Evolutionary conservation across 805 yeast species (phyloP), one percentile per base, ranked within the genome.

Genomic region (Vanderwaltozyma yarrowii): DNA sequence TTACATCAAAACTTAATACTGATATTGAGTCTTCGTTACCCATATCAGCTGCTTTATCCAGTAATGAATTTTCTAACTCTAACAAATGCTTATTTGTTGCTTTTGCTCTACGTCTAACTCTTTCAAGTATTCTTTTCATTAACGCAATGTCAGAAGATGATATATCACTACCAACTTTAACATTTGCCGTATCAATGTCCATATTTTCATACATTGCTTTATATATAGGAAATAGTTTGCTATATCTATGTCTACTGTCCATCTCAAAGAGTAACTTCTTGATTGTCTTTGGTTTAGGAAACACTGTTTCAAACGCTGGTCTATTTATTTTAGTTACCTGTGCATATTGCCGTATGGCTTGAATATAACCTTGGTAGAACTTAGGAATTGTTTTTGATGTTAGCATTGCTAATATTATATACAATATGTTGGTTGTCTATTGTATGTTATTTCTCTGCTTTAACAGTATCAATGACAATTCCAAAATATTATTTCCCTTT

Each of bases 21-120:
- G 89, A 67, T 17, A 87, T 73, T 0, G 96, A 95, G 57, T 86
- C 85, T 45, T 76, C 73, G 49, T 81, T 76, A 0, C 96, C 95
- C 50, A 75, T 50, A 50, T 83, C 94, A 0, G 95, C 95, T 12
- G 95, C 85, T 36, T 70, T 71, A 42, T 86, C 94, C n/a, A 87
- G 70, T 16, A 88, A 57, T 45, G 74, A 78, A 45, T 77, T 74
- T 52, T 87, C 95, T 26, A 61, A 21, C 12, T 64, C 72, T 5
- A 80, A 62, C 16, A 80, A 60, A 43, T 76, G 63, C 36, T 54
- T 69, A 47, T 80, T 78, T 2, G 73, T 65, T 0, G 79, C 65
- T 41, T 78, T 78, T 1, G 88, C 74, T 25, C 72, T 68, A 5
- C 61, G 64, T 31, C 95, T 58, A 36, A 81, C 66, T 37, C 73